Evolutionary conservation across 495 filamentous ascomycete species (phyloP), one percentile per base, ranked within the genome.

Genomic region (Annulohypoxylon stygium): DNA sequence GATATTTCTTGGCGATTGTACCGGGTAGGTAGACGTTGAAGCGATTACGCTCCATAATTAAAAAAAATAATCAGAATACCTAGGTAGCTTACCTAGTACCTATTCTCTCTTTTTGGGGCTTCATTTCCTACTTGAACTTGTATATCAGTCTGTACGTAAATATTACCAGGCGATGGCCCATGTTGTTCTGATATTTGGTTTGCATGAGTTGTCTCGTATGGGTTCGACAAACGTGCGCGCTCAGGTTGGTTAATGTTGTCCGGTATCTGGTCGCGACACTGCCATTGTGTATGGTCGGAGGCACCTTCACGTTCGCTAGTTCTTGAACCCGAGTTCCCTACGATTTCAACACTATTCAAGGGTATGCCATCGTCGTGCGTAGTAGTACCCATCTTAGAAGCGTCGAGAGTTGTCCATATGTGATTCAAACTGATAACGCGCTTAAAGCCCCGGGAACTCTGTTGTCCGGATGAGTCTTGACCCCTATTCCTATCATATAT

Each of bases 111-210:
- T 20, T 30, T 53, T n/a, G n/a, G 57, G 33, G 51, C 18, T 7
- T 48, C 55, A 12, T 68, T 60, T 23, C 18, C 61, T 14, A 69
- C 55, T 0, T 63, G 41, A 2, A 75, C 61, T 47, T 65, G 25
- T 6, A 77, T 73, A 53, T 77, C 69, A 2, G 71, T 77, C 8
- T 14, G 72, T 9, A 77, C 75, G 18, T 77, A 18, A 36, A 77
- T 77, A 58, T 66, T 65, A 14, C 58, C 43, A 2, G 57, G 50
- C 5, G 51, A 16, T 30, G 53, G 54, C 0, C 23, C 3, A 12
- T 11, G 33, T 43, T 16, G n/a, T 11, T 23, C 18, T 4, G 6
- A 12, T 12, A 4, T 4, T 12, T 23, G 71, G 16, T 14, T 20
- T 1, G 36, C 16, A 18, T 54, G 47, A 30, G n/a, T 26, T 9